phyloP scores from a whole-genome alignment of 352 stramenopile genomes.

The Globisporangium iwayamae region DNA sequence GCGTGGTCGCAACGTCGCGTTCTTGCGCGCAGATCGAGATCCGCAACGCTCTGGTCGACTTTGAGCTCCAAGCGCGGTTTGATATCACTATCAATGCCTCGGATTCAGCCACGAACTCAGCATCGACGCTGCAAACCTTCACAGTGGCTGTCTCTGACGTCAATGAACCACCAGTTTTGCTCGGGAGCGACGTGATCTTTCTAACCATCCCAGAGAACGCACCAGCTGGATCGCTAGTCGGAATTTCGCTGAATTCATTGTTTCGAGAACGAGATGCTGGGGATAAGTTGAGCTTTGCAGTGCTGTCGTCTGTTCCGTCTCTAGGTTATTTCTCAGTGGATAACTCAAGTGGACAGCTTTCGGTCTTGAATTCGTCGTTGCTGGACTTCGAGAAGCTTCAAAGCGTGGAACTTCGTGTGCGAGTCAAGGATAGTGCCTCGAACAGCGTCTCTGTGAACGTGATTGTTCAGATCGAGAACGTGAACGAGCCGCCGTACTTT shows the following conservation, averaged over 20 bases:
- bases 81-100: conserved; percentile 35
- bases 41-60: conserved; percentile 31
- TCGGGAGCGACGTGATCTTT: neutral
- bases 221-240: conserved; percentile 2
- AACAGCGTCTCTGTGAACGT: conserved; percentile 10
- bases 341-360: conserved; percentile 2
- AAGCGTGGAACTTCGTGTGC: neutral
- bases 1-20: conserved; percentile 30
- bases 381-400: conserved; percentile 10
- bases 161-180: conserved; percentile 25
- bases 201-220: conserved; percentile 8
- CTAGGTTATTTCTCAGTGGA: neutral
- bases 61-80: conserved; percentile 32
- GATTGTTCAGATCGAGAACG: conserved; percentile 21
- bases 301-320: conserved; percentile 1
- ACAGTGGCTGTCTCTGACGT: conserved; percentile 23
- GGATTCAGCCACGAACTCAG: conserved; percentile 23
- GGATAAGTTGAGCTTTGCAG: conserved; percentile 2
- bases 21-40: conserved; percentile 45
- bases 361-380: neutral
- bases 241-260: neutral
- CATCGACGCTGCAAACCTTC: conserved; percentile 18
- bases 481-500: conserved; percentile 37
- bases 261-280: conserved; percentile 2
- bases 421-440: conserved; percentile 2